phyloP scores from a whole-genome alignment of 495 filamentous ascomycete genomes.

The Penicillium taxi region DNA sequence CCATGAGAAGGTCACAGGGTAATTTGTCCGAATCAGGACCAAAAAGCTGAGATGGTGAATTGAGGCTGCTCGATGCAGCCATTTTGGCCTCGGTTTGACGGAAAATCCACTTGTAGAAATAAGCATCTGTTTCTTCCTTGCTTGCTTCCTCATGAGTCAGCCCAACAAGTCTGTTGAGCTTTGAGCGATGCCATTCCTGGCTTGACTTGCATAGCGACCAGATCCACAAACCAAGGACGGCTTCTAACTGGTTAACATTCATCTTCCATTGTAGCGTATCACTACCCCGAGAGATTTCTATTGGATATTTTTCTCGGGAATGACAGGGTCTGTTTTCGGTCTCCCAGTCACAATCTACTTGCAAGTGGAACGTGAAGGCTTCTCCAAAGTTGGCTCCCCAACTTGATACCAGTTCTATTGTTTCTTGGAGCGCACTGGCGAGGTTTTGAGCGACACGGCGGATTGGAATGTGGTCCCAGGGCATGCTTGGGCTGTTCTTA shows the following conservation, averaged over 20 bases:
- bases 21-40: conserved; percentile 9
- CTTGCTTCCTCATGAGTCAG: conserved; percentile 16
- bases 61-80: conserved; percentile 12
- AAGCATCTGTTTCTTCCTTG: conserved; percentile 17
- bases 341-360: no score
- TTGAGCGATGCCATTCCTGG: conserved; percentile 7
- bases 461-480: conserved; percentile 31
- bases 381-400: conserved; percentile 18
- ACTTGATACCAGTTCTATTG: conserved; percentile 26
- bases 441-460: conserved; percentile 21
- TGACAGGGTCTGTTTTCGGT: no score
- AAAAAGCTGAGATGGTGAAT: conserved; percentile 17
- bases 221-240: conserved; percentile 28
- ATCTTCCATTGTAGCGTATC: conserved; percentile 25
- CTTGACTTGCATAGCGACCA: conserved; percentile 26
- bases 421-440: conserved; percentile 21
- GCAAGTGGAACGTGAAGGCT: conserved; percentile 17
- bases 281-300: conserved; percentile 15
- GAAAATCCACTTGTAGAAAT: conserved; percentile 37
- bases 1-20: conserved; percentile 14
- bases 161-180: conserved; percentile 25
- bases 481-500: conserved; percentile 6
- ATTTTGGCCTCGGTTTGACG: conserved; percentile 23
- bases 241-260: conserved; percentile 23
- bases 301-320: conserved; percentile 11